Base-by-base conservation (phyloP, 2,329 filamentous ascomycete genomes). In the Epichloe scottii region DNA sequence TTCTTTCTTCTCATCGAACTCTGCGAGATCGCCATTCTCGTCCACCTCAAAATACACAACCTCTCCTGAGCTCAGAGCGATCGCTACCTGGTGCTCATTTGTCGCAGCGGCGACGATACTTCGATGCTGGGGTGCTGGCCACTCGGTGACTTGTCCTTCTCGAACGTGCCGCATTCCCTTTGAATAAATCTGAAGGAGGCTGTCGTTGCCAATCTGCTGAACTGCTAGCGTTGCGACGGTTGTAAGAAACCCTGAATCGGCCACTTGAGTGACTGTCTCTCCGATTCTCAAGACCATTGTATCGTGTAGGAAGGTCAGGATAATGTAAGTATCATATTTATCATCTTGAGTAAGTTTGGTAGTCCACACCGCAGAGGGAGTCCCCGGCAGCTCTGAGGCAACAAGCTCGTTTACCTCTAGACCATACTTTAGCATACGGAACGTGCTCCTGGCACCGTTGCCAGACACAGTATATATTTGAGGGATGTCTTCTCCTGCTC, bases 31-130 rank as follows among this genome's bases (percentile, higher is more conserved):
- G 33, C 90, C 90, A 66, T 97, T 90, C 0, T 81, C 78, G 61
- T 95, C 93, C 82, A 96, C 91, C 65, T 97, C 94, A 59, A 98
- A 98, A 63, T 97, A 98, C 41, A 95, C 87, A 55, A 98, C 90
- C 66, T 98, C 93, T 37, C 91, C 91, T 10, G 90, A 96, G 63
- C 90, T 96, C 23, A 98, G 74, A 1, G 91, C 93, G 47, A 97
- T 84, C 3, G 89, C 89, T 26, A 98, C 88, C 68, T 98, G 93
- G 39, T 87, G 82, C 60, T 91, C 84, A 62, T 98, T 98, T n/a
- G 91, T 93, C 1, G 90, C 85, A 34, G 91, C 94, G 7, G 91
- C 89, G 45, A 97, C 89, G 56, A 98, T 97, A 0, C 90, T 93
- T 21, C 93, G 81, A 71, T 98, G 91, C 58, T 93, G 85, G 0